Percentiles rank a stretch among this genome's conserved stretches.
Evolutionary conservation across 2,329 filamentous ascomycete species (phyloP).

Genomic region (Pyrenophora tritici-repentis): DNA sequence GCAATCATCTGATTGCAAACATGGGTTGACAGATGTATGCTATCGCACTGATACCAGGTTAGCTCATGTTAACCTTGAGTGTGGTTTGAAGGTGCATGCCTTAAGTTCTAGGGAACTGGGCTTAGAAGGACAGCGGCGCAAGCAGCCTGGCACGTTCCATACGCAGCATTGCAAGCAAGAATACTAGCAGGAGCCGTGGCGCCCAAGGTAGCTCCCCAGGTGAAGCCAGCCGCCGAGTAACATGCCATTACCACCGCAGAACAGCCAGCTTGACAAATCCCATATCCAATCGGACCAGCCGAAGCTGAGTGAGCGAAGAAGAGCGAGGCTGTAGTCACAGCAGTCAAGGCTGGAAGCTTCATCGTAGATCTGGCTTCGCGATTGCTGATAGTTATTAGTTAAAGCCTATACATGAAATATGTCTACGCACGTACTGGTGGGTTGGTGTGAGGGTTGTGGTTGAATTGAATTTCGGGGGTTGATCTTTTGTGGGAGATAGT

Average conservation of each 20-base stretch:
- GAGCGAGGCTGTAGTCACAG: not conserved
- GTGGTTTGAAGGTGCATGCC: too few relatives aligned
- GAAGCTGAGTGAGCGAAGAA: conserved; percentile 3
- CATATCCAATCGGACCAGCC: conserved; percentile 49
- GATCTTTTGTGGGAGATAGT: too few relatives aligned
- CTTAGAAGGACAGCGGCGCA: conserved; percentile 47
- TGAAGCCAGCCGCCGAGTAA: conserved; percentile 52
- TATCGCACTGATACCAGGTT: too few relatives aligned
- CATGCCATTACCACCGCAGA: conserved; percentile 53
- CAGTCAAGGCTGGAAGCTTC: not conserved
- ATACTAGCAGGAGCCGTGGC: conserved; percentile 49
- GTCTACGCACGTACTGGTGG: too few relatives aligned
- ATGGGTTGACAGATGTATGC: too few relatives aligned
- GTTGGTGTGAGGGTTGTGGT: too few relatives aligned
- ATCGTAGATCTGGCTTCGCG: not conserved
- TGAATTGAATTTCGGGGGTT: too few relatives aligned
- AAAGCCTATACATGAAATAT: too few relatives aligned
- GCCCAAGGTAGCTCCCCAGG: conserved; percentile 50
- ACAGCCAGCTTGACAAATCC: conserved; percentile 56
- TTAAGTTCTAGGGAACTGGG: conserved; percentile 37
- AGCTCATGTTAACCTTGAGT: too few relatives aligned
- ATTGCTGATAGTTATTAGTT: not conserved
- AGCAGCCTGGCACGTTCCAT: conserved; percentile 53
- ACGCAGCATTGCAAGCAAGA: conserved; percentile 53
- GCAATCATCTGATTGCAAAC: too few relatives aligned